phyloP scores from a whole-genome alignment of 139 green algal genomes.

The Tetraselmis chui region DNA sequence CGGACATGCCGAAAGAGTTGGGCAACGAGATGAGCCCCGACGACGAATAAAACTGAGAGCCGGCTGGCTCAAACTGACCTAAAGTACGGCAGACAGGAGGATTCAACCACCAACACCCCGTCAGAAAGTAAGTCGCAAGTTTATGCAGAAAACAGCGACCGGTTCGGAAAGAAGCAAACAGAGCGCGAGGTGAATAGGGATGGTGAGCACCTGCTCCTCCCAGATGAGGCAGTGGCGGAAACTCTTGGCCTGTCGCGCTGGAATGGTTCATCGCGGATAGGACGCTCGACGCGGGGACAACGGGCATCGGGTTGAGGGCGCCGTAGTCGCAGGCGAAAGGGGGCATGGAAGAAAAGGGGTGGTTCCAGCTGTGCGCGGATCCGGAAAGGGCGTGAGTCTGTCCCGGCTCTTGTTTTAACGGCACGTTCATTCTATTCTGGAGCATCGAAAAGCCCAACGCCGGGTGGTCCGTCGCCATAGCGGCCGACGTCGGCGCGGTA shows the following conservation, averaged over 20 bases:
- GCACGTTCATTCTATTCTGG: neutral
- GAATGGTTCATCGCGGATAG: neutral
- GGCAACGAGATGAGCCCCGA: neutral
- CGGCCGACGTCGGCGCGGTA: neutral
- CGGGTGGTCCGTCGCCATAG: neutral
- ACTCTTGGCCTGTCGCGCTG: neutral
- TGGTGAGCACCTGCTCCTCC: too few species aligned
- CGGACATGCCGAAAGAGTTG: neutral
- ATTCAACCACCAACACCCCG: too few species aligned
- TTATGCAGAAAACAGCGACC: too few species aligned
- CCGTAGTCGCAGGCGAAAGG: neutral
- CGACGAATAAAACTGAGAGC: neutral
- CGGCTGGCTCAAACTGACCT: too few species aligned
- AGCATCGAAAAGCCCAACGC: neutral
- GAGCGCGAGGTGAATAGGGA: too few species aligned
- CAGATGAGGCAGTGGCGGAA: too few species aligned
- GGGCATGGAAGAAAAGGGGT: too few species aligned
- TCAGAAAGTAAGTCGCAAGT: too few species aligned
- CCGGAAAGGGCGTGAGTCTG: neutral
- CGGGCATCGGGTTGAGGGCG: neutral
- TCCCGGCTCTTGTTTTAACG: neutral
- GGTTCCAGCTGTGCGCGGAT: neutral
- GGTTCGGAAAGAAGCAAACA: too few species aligned
- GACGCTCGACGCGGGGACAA: neutral
- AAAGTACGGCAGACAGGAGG: too few species aligned